Conservation (phyloP, 805 yeast genomes). For the Myxozyma geophila region DNA sequence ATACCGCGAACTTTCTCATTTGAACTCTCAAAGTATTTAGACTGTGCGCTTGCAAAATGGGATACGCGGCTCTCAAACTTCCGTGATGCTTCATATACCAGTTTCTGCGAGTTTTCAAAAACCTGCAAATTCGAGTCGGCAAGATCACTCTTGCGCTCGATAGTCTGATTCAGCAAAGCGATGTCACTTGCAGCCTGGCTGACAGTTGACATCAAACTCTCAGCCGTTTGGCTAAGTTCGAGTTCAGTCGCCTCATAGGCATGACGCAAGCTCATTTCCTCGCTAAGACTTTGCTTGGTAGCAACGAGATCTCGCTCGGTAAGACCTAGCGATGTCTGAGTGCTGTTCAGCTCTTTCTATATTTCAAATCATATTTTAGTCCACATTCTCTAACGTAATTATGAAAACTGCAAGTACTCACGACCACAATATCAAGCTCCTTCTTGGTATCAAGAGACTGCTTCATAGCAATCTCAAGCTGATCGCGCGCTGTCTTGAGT, state of each 20-base stretch:
- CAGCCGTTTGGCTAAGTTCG: constrained; percentile 40
- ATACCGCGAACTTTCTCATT: constrained; percentile 21
- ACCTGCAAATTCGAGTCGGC: constrained; percentile 22
- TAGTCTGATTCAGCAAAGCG: constrained; percentile 29
- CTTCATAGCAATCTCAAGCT: constrained; percentile 48
- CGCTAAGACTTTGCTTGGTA: constrained; percentile 31
- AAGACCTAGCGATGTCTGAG: constrained; percentile 28
- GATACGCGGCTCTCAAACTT: constrained; percentile 57
- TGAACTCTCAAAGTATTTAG: constrained; percentile 12
- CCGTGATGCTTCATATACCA: constrained; percentile 55
- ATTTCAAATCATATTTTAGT: constrained; percentile 1
- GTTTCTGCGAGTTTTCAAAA: constrained; percentile 40
- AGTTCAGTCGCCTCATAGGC: constrained; percentile 43
- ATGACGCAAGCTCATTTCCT: constrained; percentile 38
- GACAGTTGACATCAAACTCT: constrained; percentile 36
- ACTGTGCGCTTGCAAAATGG: constrained; percentile 50
- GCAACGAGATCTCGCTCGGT: constrained; percentile 30
- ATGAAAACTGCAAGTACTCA: not conserved
- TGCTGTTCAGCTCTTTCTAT: constrained; percentile 28
- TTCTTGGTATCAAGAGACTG: constrained; percentile 39
- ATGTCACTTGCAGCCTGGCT: constrained; percentile 38
- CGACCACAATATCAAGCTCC: constrained; percentile 33
- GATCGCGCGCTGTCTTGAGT: constrained; percentile 49
- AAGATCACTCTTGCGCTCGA: constrained; percentile 29
- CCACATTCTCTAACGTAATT: not conserved